Evolutionary conservation across 495 filamentous ascomycete genomes (phyloP), one percentile per base, ranked within the genome.

Genomic region (Aspergillus kassunensis): DNA sequence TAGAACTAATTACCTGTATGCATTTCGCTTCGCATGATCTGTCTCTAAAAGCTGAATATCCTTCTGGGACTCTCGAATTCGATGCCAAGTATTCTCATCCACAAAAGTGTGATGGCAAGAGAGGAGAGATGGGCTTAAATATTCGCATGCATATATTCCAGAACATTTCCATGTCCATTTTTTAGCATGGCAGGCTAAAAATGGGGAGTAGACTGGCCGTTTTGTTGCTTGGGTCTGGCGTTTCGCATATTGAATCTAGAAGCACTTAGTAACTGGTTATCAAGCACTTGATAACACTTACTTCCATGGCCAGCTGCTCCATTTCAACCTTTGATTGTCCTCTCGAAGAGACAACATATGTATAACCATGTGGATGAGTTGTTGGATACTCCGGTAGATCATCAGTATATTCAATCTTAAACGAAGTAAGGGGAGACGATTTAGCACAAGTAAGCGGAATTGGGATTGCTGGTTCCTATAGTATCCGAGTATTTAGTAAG

Each of bases 241-340:
- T 20, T 6, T 36, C 11, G 29, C 24, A 46, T 55, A 55, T 50
- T 55, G 46, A 8, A 55, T 51, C 53, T 55, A 55, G n/a, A n/a
- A 49, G 27, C 29, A 19, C 5, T 55, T 40, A 39, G 3, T 6
- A 51, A 51, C 11, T 34, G 25, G 0, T 50, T 45, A 16, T 1
- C 1, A 55, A 55, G 4, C 34, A 45, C 31, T 55, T 36, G 33
- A 40, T 6, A 40, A 6, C 15, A 55, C 33, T 55, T 45, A 55
- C 39, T 2, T 46, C 21, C 9, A 44, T 12, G 11, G 31, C 29
- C 0, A 55, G n/a, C 7, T 40, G 9, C 23, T 47, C 35, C 12
- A 46, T 29, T 34, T 54, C 43, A 40, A 4, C 19, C 12, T 55
- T 30, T 46, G 40, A 30, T 15, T 23, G 40, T 1, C 30, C 31